phyloP scores from a whole-genome alignment of 768 basidiomycete genomes.

The Neoboletus subvelutipes region DNA sequence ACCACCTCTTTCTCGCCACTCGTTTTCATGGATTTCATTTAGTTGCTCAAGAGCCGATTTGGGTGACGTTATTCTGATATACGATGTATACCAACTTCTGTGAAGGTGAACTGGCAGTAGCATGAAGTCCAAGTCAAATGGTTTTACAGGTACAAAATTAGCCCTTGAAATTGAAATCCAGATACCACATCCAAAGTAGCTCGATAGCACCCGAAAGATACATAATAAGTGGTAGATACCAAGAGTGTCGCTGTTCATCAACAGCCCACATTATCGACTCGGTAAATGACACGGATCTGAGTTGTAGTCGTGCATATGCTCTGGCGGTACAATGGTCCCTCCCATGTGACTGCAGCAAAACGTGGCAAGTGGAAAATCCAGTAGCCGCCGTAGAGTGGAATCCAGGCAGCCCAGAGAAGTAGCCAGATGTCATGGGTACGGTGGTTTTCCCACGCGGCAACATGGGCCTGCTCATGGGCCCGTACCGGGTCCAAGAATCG shows the following conservation, averaged over 20 bases:
- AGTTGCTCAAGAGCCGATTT: conserved; percentile 20
- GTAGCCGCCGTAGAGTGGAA: not conserved
- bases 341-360: not conserved
- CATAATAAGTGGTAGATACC: too few species aligned
- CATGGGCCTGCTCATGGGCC: not conserved
- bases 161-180: not conserved
- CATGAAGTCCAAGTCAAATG: not conserved
- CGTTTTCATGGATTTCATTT: not conserved
- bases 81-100: not conserved
- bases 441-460: not conserved
- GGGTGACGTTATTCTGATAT: not conserved
- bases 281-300: too few species aligned
- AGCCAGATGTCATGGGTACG: not conserved
- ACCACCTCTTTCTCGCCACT: not conserved
- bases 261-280: too few species aligned
- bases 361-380: not conserved
- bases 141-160: not conserved
- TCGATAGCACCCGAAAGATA: not conserved
- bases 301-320: too few species aligned
- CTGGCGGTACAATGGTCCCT: too few species aligned
- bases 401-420: not conserved
- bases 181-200: not conserved
- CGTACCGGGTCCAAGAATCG: not conserved
- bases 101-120: not conserved
- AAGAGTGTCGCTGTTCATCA: too few species aligned